Evolutionary conservation across 306 rosid species (phyloP), one percentile per base, ranked within the genome.

Genomic region (Sicyos baderoa): DNA sequence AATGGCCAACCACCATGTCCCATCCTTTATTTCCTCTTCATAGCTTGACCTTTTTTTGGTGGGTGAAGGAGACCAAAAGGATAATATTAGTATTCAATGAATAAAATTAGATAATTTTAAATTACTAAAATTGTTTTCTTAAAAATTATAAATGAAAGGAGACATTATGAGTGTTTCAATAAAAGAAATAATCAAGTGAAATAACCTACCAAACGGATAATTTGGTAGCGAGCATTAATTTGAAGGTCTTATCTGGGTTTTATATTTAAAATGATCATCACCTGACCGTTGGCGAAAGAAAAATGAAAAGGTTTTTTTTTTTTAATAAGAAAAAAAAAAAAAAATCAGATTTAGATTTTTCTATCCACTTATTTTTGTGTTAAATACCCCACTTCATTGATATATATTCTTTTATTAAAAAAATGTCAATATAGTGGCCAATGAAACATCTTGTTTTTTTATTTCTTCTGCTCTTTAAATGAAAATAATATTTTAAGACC

Each of bases 21-120:
- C 49, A 61, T 58, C 68, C 50, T 62, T 37, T 62, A 18, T 17
- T 62, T 17, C 51, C 68, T 45, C 27, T 62, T 62, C 51, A 40
- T 62, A 18, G 51, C 7, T 63, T 63, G 52, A 63, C 52, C 3
- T 42, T 18, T 40, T 37, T 62, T 62, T 54, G 3, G 27, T 62
- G 51, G 50, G 68, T 18, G n/a, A 63, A 29, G 15, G 11, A 18
- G 29, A 37, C 49, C 27, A 9, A 63, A 42, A 2, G 7, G 53
- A 49, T 49, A 49, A 4, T 14, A 13, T 49, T 18, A 18, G 3
- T 63, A 42, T 42, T 63, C 18, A 42, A 63, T 19, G 1, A 63
- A 63, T 63, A 63, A 42, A 10, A 10, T 63, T 7, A 42, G 9
- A 63, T 19, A 40, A 21, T 40, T 40, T 40, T 45, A 37, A 3